These are phyloP conservation scores for Leishmania aethiopica DNA, from an alignment of 208 protist genomes.

Conservation along the genomic window DNA sequence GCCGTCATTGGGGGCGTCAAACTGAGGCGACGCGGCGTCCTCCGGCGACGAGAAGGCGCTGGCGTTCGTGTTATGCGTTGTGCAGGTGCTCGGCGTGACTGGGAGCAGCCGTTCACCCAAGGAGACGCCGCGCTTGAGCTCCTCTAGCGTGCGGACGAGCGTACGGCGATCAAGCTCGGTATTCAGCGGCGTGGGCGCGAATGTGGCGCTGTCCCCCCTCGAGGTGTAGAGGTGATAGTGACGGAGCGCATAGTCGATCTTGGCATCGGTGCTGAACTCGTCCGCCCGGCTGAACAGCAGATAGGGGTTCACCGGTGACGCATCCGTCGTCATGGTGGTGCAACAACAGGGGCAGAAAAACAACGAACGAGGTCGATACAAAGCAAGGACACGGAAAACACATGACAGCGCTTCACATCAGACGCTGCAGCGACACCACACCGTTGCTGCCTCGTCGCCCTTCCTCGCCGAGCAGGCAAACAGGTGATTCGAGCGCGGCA, in stretches of 20 bases:
- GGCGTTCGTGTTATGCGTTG: constrained; percentile 32
- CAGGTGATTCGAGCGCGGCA: neutral
- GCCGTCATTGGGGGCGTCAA: constrained; percentile 23
- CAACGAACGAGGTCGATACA: neutral
- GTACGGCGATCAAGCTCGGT: constrained; percentile 38
- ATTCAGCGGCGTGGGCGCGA: constrained; percentile 12
- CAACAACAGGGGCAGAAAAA: neutral
- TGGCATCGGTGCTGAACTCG: constrained; percentile 68
- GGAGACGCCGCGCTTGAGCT: constrained; percentile 44
- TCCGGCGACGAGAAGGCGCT: constrained; percentile 31
- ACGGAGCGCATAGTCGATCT: constrained; percentile 74
- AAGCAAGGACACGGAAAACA: neutral
- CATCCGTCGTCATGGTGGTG: constrained; percentile 59
- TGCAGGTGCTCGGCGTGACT: constrained; percentile 44
- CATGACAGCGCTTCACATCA: neutral
- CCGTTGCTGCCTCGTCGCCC: neutral
- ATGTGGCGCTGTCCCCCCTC: constrained; percentile 5
- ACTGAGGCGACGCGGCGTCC: constrained; percentile 11
- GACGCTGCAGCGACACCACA: neutral
- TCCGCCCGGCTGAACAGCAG: constrained; percentile 65
- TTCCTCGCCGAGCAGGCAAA: neutral
- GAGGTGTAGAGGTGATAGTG: constrained; percentile 25
- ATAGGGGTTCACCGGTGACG: constrained; percentile 78
- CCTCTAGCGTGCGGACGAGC: constrained; percentile 57
- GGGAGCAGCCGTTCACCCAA: constrained; percentile 31